Evolutionary conservation across 2,329 filamentous ascomycete species (phyloP).

Genomic region (Metarhizium anisopliae): DNA sequence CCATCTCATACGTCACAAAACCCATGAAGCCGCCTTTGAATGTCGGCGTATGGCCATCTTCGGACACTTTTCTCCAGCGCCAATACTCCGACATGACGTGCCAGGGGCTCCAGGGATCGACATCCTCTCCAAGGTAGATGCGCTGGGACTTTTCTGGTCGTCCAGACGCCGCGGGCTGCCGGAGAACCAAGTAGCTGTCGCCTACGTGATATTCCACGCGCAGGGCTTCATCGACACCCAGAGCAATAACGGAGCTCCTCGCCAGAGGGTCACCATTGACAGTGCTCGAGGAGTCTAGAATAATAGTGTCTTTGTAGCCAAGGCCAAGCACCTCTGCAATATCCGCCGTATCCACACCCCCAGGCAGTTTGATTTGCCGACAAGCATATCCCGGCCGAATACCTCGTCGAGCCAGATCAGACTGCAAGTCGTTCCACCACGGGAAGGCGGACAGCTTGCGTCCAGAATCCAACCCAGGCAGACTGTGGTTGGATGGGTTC

Average conservation of each 20-base stretch:
- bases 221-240: conserved; percentile 48
- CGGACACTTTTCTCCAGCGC: conserved; percentile 17
- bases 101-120: conserved; percentile 34
- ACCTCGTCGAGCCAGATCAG: conserved; percentile 19
- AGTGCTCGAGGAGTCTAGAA: conserved; percentile 53
- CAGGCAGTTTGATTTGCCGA: conserved; percentile 33
- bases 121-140: conserved; percentile 14
- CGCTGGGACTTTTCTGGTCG: conserved; percentile 17
- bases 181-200: conserved; percentile 26
- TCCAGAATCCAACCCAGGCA: conserved; percentile 10
- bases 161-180: conserved; percentile 12
- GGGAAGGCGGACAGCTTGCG: conserved; percentile 10
- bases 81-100: conserved; percentile 39
- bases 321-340: conserved; percentile 42
- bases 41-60: conserved; percentile 25
- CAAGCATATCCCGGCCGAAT: conserved; percentile 27
- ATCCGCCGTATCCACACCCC: conserved; percentile 40
- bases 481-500: conserved; percentile 9
- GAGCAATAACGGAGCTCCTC: conserved; percentile 64
- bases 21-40: conserved; percentile 83
- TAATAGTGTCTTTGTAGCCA: conserved; percentile 35
- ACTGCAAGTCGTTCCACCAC: conserved; percentile 16
- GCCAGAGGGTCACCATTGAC: conserved; percentile 31
- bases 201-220: conserved; percentile 49
- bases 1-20: conserved; percentile 78